phyloP scores from a whole-genome alignment of 371 early-diverging fungal genomes.

The Mortierella sp. region DNA sequence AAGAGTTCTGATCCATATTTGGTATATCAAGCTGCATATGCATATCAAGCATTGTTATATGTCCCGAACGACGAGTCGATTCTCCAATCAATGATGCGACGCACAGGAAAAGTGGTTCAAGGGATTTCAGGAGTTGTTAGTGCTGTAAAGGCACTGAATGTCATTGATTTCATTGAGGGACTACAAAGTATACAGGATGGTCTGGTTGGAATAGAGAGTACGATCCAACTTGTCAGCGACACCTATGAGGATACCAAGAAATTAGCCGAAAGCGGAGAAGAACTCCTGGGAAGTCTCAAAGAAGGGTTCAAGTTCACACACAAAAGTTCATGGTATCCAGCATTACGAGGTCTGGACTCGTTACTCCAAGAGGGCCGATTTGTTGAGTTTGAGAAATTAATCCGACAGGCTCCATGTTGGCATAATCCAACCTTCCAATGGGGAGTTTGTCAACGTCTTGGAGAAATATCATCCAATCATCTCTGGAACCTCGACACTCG shows the following conservation, averaged over 20 bases:
- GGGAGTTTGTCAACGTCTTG: not conserved
- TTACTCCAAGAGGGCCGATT: no score
- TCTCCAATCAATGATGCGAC: no score
- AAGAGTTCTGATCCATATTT: not conserved
- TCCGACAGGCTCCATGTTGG: not conserved
- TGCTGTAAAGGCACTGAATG: not conserved
- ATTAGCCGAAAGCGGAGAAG: not conserved
- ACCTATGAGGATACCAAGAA: not conserved
- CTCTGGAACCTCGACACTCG: not conserved
- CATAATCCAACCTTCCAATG: not conserved
- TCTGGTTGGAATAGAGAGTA: no score
- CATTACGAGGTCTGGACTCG: no score
- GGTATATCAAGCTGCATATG: slow-evolving; percentile 7
- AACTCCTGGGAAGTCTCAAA: not conserved
- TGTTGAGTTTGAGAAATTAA: slow-evolving; percentile 1
- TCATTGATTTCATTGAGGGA: not conserved
- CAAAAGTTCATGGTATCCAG: no score
- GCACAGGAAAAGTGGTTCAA: no score
- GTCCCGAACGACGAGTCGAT: not conserved
- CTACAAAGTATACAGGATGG: not conserved
- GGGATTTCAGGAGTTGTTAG: not conserved
- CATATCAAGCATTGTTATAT: slow-evolving; percentile 11
- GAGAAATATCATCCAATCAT: not conserved
- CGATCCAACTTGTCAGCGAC: not conserved
- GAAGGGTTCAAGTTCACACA: not conserved